Evolutionary conservation across 2,329 filamentous ascomycete species (phyloP), one percentile per base, ranked within the genome.

Genomic region (Cadophora sp.): DNA sequence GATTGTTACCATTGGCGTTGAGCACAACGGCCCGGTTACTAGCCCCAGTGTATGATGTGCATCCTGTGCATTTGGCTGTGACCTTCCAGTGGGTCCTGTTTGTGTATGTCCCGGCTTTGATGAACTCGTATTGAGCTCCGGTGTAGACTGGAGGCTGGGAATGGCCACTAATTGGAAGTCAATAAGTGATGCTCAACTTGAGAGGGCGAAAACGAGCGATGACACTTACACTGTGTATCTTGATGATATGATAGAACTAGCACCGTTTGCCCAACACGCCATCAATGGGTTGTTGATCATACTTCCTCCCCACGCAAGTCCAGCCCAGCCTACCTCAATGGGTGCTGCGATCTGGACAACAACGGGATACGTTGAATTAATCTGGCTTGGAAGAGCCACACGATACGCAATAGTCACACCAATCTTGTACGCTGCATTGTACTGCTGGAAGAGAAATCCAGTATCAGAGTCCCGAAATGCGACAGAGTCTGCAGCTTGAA

Each of bases 51-150:
- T 41, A 70, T 9, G 66, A 59, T 1, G 66, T 68, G 51, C 68
- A 70, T 13, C 68, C 68, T n/a, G 64, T 63, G 41, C 68, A 70
- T 59, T 70, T 70, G 6, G 64, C 66, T 13, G 68, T 70, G 50
- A 62, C 62, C 58, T 67, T 65, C 55, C 60, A 66, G 48, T 70
- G 68, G 20, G 64, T 70, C 4, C 56, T 41, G 43, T 70, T 70
- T 6, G 63, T 62, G n/a, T 67, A 59, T 1, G 68, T 70, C 9
- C 68, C 68, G 20, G 64, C 64, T 39, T 68, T 68, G 20, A 70
- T 59, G 16, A 64, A 30, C 7, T 47, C 43, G 41, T 66, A 68
- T 4, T 62, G 43, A 18, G 68, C 68, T n/a, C 47, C 51, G 11
- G 30, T 63, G 33, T 66, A 70, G 14, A 39, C 33, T 24, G 66